Conservation (phyloP, 805 yeast genomes). For the Metschnikowia drakensbergensis region DNA sequence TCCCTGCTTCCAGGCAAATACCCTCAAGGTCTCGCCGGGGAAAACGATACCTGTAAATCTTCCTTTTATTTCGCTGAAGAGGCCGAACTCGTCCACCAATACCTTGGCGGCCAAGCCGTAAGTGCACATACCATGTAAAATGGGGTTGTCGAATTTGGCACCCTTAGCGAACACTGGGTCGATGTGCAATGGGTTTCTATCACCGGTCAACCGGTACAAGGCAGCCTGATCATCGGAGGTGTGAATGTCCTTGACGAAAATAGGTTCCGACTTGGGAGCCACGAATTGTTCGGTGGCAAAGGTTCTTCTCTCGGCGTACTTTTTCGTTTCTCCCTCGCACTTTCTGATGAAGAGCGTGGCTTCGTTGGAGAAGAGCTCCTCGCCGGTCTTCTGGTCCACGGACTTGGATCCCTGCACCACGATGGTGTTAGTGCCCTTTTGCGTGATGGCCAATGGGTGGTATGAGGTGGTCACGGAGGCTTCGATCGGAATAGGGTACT, state of each 20-base stretch:
- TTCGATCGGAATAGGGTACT: constrained; percentile 74
- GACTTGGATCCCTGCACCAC: constrained; percentile 73
- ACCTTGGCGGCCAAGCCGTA: constrained; percentile 80
- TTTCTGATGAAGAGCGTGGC: constrained; percentile 83
- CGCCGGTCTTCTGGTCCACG: constrained; percentile 63
- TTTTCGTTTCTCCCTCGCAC: constrained; percentile 51
- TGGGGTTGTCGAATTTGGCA: constrained; percentile 82
- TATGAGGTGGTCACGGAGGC: constrained; percentile 60
- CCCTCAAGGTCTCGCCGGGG: constrained; percentile 87
- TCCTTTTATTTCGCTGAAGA: constrained; percentile 78
- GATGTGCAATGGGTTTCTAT: constrained; percentile 91
- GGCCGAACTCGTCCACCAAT: constrained; percentile 75
- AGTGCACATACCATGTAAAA: constrained; percentile 87
- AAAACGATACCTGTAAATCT: constrained; percentile 88
- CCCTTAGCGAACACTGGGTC: constrained; percentile 88
- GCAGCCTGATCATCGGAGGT: constrained; percentile 79
- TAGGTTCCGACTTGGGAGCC: constrained; percentile 63
- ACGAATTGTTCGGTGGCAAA: constrained; percentile 63
- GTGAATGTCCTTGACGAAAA: constrained; percentile 53
- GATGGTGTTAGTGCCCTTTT: constrained; percentile 83
- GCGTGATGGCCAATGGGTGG: constrained; percentile 67
- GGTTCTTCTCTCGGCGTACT: constrained; percentile 44
- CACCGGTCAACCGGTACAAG: constrained; percentile 87
- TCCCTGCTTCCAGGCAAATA: constrained; percentile 81
- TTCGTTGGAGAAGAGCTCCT: constrained; percentile 71